Base-by-base conservation (phyloP, 345 rosid genomes). In the Boechera retrofracta region DNA sequence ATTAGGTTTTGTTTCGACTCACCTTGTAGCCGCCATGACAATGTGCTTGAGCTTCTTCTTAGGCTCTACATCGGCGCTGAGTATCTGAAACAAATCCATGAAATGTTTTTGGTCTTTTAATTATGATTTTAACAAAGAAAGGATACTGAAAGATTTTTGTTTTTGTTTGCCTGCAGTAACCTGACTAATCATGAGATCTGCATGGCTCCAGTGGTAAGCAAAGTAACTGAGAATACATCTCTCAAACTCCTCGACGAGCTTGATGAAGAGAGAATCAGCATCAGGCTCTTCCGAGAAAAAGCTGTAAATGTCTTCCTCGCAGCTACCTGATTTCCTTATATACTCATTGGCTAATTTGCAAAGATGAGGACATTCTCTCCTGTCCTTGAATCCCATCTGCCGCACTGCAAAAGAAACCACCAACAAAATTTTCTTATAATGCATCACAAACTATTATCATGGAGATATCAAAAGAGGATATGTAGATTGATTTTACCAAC, bases 211-310 rank as follows among this genome's bases (percentile, higher is more conserved):
- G 59, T 92, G 98, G 74, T 90, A 95, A 3, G 92, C 97, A 76
- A 92, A 95, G 79, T 95, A 95, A 72, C 92, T 92, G 29, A 95
- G 94, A 41, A 87, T 95, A 72, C 99, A 95, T 78, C 96, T 87
- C 75, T 95, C 96, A 29, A 95, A 81, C 84, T 95, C 98, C 71
- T 92, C 97, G 0, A 91, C 89, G 4, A 95, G 90, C 89, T 89
- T 94, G 74, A 89, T 91, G 59, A 86, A 89, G 67, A 91, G 85
- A 3, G 97, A 82, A 69, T 94, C 95, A 21, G 86, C 95, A 61
- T 85, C 86, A 1, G 89, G 82, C 73, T 90, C 93, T 41, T 79
- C 70, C 1, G 83, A 76, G 70, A 95, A 89, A 72, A 77, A 89
- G 21, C 91, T 67, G 75, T 83, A 95, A 33, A 95, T 89, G 62